Evolutionary conservation across 257 asterid genomes (phyloP).

Genomic region (Eustoma russellianum): DNA sequence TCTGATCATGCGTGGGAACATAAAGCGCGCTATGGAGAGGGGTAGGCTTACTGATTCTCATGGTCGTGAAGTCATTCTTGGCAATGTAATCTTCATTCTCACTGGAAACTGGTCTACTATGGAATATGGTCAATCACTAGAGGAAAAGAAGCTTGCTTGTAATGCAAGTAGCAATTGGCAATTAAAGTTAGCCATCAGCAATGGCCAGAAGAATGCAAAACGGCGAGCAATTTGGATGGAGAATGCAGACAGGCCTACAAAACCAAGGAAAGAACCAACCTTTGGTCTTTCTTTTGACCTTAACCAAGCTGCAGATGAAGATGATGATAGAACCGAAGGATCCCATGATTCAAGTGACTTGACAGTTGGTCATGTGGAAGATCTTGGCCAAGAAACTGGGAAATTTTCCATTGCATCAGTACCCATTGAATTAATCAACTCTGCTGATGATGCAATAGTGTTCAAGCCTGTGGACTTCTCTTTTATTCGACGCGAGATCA

Average conservation of each 20-base stretch:
- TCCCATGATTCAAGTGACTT: constrained; percentile 61
- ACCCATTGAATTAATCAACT: constrained; percentile 53
- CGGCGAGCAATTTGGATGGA: constrained; percentile 43
- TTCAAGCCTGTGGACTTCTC: constrained; percentile 54
- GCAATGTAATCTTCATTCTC: constrained; percentile 60
- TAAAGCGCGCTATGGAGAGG: constrained; percentile 59
- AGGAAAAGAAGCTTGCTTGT: constrained; percentile 35
- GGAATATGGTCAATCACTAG: constrained; percentile 24
- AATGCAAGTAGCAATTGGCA: constrained; percentile 44
- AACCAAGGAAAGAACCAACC: constrained; percentile 31
- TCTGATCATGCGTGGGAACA: constrained; percentile 38
- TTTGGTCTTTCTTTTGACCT: constrained; percentile 58
- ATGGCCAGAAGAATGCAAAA: constrained; percentile 41
- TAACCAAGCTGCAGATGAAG: constrained; percentile 35
- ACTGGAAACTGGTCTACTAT: constrained; percentile 72
- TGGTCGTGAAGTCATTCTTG: constrained; percentile 75
- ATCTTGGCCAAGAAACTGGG: constrained; percentile 25
- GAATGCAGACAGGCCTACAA: constrained; percentile 29
- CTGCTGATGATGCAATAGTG: constrained; percentile 51
- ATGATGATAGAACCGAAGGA: constrained; percentile 49
- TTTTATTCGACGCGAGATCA: constrained; percentile 55
- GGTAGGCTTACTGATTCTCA: constrained; percentile 69
- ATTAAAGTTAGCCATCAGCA: constrained; percentile 31
- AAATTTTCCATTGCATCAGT: constrained; percentile 39
- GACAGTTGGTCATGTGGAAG: constrained; percentile 63